These are phyloP conservation scores for Talaromyces sp. DNA, from an alignment of 2,329 filamentous ascomycete species.

Conservation along the genomic window DNA sequence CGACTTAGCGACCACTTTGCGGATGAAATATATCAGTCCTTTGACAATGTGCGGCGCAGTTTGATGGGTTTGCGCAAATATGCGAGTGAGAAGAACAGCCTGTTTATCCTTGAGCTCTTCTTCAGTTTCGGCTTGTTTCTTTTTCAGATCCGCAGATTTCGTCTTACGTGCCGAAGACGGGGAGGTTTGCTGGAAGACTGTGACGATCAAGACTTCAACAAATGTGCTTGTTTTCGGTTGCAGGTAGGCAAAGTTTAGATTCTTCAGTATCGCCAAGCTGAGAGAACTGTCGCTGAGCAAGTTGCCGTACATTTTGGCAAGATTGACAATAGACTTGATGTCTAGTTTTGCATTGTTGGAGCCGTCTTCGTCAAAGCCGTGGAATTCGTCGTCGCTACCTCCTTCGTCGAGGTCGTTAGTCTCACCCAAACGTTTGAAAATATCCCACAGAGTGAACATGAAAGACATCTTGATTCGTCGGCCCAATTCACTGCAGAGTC, in stretches of 20 bases:
- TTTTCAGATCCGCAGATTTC: constrained; percentile 36
- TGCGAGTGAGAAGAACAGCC: constrained; percentile 52
- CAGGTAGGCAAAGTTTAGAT: constrained; percentile 72
- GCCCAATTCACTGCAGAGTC: constrained; percentile 65
- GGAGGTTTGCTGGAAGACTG: constrained; percentile 61
- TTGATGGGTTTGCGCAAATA: constrained; percentile 64
- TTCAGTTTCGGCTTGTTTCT: constrained; percentile 14
- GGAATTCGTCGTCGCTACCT: constrained; percentile 52
- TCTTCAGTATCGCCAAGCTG: constrained; percentile 56
- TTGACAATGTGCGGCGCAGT: constrained; percentile 63
- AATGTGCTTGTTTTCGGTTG: constrained; percentile 74
- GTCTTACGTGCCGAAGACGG: not conserved
- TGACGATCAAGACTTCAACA: constrained; percentile 75
- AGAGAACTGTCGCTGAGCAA: constrained; percentile 61
- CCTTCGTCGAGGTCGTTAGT: constrained; percentile 58
- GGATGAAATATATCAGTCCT: constrained; percentile 75
- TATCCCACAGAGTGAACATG: constrained; percentile 79
- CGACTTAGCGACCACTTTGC: constrained; percentile 68
- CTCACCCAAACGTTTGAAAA: constrained; percentile 84
- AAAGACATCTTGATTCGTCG: constrained; percentile 77
- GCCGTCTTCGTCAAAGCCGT: constrained; percentile 48
- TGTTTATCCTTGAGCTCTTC: constrained; percentile 19
- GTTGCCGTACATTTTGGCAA: constrained; percentile 64
- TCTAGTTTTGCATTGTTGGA: constrained; percentile 42
- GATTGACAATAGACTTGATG: constrained; percentile 61